These are phyloP conservation scores for Plenodomus lindquistii DNA, from an alignment of 2,329 filamentous ascomycete species.

Conservation along the genomic window DNA sequence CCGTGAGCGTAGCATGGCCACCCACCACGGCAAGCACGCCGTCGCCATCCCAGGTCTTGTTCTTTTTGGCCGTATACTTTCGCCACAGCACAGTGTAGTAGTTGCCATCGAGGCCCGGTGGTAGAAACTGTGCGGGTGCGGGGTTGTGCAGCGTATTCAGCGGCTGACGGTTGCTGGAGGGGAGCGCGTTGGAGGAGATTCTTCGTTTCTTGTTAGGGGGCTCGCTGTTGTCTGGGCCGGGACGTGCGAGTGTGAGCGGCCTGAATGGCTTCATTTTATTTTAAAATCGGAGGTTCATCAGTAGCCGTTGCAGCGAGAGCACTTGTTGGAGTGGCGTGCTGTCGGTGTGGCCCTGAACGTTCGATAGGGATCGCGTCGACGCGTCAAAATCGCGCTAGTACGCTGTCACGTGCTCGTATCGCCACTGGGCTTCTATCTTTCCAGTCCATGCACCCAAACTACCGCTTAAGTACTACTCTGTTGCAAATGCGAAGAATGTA, in stretches of 20 bases:
- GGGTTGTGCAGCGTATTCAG: conserved; percentile 31
- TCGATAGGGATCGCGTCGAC: conserved; percentile 5
- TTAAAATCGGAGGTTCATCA: neutral
- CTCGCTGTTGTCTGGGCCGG: conserved; percentile 20
- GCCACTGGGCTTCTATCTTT: too few species aligned
- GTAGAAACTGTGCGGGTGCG: conserved; percentile 17
- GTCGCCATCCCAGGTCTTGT: conserved; percentile 79
- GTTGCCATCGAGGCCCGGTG: conserved; percentile 32
- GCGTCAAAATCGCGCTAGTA: conserved; percentile 14
- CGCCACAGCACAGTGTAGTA: conserved; percentile 59
- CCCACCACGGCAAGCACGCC: conserved; percentile 63
- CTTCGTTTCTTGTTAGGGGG: conserved; percentile 50
- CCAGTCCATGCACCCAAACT: too few species aligned
- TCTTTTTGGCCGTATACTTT: conserved; percentile 71
- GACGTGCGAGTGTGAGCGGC: conserved; percentile 37
- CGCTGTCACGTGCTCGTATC: conserved; percentile 20
- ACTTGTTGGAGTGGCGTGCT: neutral
- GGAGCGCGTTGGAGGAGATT: conserved; percentile 37
- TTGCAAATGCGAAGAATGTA: too few species aligned
- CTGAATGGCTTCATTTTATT: conserved; percentile 41
- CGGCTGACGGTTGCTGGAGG: conserved; percentile 35
- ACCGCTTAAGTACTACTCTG: too few species aligned
- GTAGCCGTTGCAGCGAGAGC: conserved; percentile 1
- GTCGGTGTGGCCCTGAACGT: neutral
- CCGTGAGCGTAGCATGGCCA: conserved; percentile 64